Evolutionary conservation across 441 rosid genomes (phyloP).

Genomic region (Lepidium campestre): DNA sequence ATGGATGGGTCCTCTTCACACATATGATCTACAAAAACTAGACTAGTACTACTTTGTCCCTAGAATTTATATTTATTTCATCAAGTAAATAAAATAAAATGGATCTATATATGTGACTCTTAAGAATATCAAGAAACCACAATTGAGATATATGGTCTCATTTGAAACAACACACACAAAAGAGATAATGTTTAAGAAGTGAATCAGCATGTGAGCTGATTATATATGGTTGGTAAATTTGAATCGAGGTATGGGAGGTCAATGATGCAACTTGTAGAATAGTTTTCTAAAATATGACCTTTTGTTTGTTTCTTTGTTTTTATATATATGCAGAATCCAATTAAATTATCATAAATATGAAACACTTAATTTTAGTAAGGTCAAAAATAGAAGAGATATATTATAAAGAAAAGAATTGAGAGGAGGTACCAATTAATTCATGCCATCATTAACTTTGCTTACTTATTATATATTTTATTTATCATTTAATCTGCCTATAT

Average conservation of each 20-base stretch:
- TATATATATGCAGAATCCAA: constrained; percentile 6
- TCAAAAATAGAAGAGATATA: too few species aligned
- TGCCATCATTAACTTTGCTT: background rate
- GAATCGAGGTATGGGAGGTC: constrained; percentile 10
- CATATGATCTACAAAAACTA: constrained; percentile 31
- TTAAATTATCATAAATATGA: background rate
- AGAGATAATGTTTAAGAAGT: constrained; percentile 13
- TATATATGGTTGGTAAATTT: constrained; percentile 16
- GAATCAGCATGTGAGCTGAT: constrained; percentile 12
- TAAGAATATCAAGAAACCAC: constrained; percentile 20
- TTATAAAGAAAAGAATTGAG: background rate
- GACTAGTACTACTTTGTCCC: constrained; percentile 33
- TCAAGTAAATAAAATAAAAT: background rate
- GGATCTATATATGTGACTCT: constrained; percentile 8
- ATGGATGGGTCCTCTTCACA: constrained; percentile 29
- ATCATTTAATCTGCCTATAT: too few species aligned
- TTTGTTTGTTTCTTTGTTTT: constrained; percentile 3
- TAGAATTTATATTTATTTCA: constrained; percentile 3
- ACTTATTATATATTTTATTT: too few species aligned
- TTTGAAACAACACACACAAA: constrained; percentile 23
- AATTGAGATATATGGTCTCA: constrained; percentile 19
- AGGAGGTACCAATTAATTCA: background rate
- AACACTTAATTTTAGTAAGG: background rate
- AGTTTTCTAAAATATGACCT: constrained; percentile 9
- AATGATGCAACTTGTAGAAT: constrained; percentile 25